These are phyloP conservation scores for Coffea canephora DNA, from an alignment of 257 asterid species.

Conservation along the genomic window DNA sequence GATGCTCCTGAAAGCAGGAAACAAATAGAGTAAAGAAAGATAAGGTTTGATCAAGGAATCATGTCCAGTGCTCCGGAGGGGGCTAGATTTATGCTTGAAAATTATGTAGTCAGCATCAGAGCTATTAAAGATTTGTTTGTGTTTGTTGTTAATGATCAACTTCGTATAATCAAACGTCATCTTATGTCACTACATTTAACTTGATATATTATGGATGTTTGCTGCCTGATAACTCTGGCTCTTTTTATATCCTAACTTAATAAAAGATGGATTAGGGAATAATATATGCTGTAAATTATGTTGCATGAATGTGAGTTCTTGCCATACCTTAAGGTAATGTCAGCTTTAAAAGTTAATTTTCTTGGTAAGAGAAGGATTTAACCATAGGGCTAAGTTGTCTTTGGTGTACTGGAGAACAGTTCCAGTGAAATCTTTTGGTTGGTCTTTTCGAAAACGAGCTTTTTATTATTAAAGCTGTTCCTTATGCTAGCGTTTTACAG, in stretches of 20 bases:
- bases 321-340: background rate
- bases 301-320: background rate
- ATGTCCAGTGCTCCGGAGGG: background rate
- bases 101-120: background rate
- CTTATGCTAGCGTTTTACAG: constrained; percentile 31
- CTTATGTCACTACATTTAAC: background rate
- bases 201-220: background rate
- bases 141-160: no score
- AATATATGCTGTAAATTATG: background rate
- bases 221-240: background rate
- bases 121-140: background rate
- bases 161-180: background rate
- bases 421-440: background rate
- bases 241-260: background rate
- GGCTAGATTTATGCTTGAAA: background rate
- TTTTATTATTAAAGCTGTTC: background rate
- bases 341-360: background rate
- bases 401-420: background rate
- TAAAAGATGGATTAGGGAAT: background rate
- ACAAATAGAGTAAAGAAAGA: background rate
- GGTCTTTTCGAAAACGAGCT: background rate
- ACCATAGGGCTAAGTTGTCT: background rate
- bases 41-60: background rate
- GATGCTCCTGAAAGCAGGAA: background rate
- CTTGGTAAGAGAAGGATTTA: background rate